Evolutionary conservation across 148 eudicot genomes (phyloP).

Genomic region (Camellia granthamiana): DNA sequence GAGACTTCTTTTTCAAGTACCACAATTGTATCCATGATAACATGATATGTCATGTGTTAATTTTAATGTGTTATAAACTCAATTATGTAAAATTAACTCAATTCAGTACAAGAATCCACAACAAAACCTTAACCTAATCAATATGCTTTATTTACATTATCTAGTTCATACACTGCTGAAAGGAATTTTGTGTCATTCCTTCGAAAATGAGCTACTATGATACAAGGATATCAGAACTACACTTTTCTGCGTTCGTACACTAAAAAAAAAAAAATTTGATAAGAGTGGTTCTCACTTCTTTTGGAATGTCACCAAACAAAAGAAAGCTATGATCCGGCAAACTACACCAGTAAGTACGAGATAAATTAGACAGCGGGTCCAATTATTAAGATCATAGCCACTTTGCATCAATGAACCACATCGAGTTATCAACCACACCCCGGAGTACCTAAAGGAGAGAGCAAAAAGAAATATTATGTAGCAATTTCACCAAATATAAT

Average conservation of each 20-base stretch:
- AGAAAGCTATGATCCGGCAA: constrained; percentile 61
- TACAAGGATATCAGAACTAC: not conserved
- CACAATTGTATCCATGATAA: too few relatives aligned
- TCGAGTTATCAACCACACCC: constrained; percentile 91
- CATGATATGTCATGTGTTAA: too few relatives aligned
- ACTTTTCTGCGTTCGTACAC: not conserved
- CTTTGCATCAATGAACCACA: constrained; percentile 61
- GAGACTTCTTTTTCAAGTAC: too few relatives aligned
- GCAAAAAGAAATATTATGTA: not conserved
- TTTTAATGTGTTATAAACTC: too few relatives aligned
- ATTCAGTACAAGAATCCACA: not conserved
- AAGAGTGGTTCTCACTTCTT: constrained; percentile 40
- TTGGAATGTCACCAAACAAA: constrained; percentile 54
- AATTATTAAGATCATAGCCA: constrained; percentile 58
- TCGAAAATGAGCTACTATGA: not conserved
- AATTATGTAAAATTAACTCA: not conserved
- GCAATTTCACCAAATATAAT: not conserved
- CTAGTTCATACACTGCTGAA: not conserved
- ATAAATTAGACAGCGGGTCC: constrained; percentile 47
- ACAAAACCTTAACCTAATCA: not conserved
- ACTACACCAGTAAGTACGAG: constrained; percentile 50
- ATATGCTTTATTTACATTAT: not conserved
- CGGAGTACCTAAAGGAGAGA: constrained; percentile 51
- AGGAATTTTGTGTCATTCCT: not conserved
- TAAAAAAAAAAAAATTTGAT: not conserved